Percentiles rank a stretch among this genome's conserved stretches.
These are phyloP conservation scores for Pouteria campechiana DNA, from an alignment of 179 eudicot species.

Conservation along the genomic window DNA sequence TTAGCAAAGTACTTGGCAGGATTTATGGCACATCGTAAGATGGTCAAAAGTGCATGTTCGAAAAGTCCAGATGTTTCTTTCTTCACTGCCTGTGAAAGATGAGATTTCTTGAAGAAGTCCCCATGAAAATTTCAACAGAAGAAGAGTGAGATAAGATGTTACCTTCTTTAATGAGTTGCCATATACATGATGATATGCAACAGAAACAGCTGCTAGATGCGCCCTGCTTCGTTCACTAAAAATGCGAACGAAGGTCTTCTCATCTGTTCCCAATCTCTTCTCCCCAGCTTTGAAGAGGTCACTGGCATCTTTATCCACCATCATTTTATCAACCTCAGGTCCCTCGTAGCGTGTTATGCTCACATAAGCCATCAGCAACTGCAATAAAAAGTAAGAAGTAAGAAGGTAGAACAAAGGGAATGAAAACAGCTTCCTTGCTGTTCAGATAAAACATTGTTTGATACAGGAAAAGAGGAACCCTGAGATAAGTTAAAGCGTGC, in stretches of 20 bases:
- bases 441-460: neutral
- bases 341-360: conserved; percentile 61
- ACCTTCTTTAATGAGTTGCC: conserved; percentile 68
- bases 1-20: conserved; percentile 71
- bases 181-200: conserved; percentile 42
- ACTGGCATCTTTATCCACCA: conserved; percentile 64
- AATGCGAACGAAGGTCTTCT: conserved; percentile 51
- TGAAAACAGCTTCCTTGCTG: neutral
- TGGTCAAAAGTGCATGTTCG: conserved; percentile 50
- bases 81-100: conserved; percentile 53
- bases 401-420: neutral
- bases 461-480: no score
- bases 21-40: conserved; percentile 63
- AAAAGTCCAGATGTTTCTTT: conserved; percentile 77
- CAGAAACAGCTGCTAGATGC: conserved; percentile 59
- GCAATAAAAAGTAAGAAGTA: conserved; percentile 4
- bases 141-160: neutral
- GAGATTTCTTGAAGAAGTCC: neutral
- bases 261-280: conserved; percentile 85
- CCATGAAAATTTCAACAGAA: neutral
- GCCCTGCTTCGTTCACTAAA: conserved; percentile 75
- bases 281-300: conserved; percentile 83
- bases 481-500: no score
- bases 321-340: conserved; percentile 48
- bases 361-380: conserved; percentile 68